These are phyloP conservation scores for Lasiosphaeris hirsuta DNA, from an alignment of 495 filamentous ascomycete genomes.

Conservation along the genomic window DNA sequence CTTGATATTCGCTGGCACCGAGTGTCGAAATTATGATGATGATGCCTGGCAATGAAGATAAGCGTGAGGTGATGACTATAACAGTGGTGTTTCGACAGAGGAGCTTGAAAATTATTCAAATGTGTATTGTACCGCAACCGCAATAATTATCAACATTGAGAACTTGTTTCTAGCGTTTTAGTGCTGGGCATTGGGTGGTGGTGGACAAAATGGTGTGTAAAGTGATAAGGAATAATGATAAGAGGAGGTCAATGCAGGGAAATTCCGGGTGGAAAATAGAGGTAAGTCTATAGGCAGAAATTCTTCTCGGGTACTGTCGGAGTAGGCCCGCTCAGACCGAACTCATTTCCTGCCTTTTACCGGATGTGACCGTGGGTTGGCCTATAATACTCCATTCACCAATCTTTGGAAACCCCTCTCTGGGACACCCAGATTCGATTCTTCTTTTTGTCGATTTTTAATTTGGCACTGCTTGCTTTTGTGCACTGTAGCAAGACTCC, in stretches of 20 bases:
- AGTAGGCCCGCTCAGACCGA: slow-evolving; percentile 37
- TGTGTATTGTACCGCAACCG: too few species aligned
- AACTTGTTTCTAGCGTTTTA: background rate
- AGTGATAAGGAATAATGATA: background rate
- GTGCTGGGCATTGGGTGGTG: background rate
- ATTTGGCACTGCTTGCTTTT: slow-evolving; percentile 9
- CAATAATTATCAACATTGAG: too few species aligned
- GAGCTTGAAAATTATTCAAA: too few species aligned
- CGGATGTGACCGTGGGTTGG: slow-evolving; percentile 42
- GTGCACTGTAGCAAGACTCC: too few species aligned
- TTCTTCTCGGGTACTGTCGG: background rate
- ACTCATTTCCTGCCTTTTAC: slow-evolving; percentile 42
- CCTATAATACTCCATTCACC: slow-evolving; percentile 33
- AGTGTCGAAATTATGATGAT: too few species aligned
- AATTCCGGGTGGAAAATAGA: background rate
- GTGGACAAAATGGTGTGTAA: background rate
- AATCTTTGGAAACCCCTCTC: slow-evolving; percentile 37
- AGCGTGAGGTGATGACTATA: too few species aligned
- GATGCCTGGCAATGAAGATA: too few species aligned
- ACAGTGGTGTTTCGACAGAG: too few species aligned
- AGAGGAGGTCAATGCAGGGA: too few species aligned
- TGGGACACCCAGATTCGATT: slow-evolving; percentile 34
- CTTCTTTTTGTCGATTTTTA: slow-evolving; percentile 24
- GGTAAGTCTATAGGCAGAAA: slow-evolving; percentile 17
- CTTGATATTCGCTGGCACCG: too few species aligned